Base-by-base conservation (phyloP, 768 basidiomycete species). In the Calvatia gigantea region DNA sequence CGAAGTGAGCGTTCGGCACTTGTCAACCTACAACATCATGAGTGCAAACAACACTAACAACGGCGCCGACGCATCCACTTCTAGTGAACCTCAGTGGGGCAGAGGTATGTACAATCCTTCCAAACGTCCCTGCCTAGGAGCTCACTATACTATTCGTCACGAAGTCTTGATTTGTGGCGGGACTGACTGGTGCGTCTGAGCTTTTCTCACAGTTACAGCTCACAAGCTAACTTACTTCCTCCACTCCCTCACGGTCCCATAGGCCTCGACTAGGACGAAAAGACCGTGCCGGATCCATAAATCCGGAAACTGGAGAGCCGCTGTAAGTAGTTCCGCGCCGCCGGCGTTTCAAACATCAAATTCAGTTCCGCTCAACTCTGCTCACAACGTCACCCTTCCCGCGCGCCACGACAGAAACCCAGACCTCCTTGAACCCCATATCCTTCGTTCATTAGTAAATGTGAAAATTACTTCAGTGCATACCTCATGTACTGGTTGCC, bases 351-450 rank as follows among this genome's bases (percentile, higher is more conserved):
- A 38, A 37, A 17, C 32, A 52, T 58, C 54, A 45, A 32, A 12
- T 27, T 39, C 38, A 33, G 54, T 42, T 58, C 49, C 35, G 50
- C 47, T 29, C 32, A 41, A 53, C 39, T 25, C 50, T 56, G 29
- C 43, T 59, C 45, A 23, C 41, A n/a, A 32, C 25, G 2, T n/a
- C 52, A 45, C 45, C 44, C 31, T 51, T 38, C 17, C 21, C 39
- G 54, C 47, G 6, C 15, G 21, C 33, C 38, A 35, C 32, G 23
- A 45, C 64, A 81, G 78, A 68, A 83, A 78, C 58, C 87, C 92
- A 3, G 94, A 98, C 76, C 81, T 98, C 3, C 79, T 87, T 51
- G 84, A 90, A 69, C 94, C 94, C 0, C 83, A 94, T 70, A 91
- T 96, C 63, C 80, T 98, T 15, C 89, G 96, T 55, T 91, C 93